Evolutionary conservation across 2,329 filamentous ascomycete genomes (phyloP).

Genomic region (Thermothelomyces thermophilus): DNA sequence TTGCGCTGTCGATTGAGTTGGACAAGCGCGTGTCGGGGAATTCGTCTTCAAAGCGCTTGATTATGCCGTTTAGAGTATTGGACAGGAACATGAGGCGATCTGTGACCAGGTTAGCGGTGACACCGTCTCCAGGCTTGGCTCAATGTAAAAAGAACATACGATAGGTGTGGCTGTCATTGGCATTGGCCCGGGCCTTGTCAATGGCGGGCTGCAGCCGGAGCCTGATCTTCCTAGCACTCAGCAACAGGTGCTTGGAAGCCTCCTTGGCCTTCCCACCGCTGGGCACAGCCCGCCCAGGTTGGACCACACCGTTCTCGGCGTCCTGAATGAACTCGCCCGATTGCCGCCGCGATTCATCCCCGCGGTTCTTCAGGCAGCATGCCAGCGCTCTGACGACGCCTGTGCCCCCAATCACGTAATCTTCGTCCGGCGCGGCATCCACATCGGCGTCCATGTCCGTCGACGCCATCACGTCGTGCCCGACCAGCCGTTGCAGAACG

Average conservation of each 20-base stretch:
- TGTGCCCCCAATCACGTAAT: slow-evolving; percentile 93
- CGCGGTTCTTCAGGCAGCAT: slow-evolving; percentile 79
- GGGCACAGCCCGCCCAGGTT: slow-evolving; percentile 32
- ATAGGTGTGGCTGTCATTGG: slow-evolving; percentile 65
- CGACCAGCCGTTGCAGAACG: slow-evolving; percentile 80
- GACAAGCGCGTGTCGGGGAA: slow-evolving; percentile 75
- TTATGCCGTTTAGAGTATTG: slow-evolving; percentile 81
- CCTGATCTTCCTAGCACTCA: slow-evolving; percentile 83
- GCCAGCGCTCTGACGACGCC: slow-evolving; percentile 91
- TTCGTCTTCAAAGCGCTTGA: slow-evolving; percentile 91
- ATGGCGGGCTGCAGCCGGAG: slow-evolving; percentile 76
- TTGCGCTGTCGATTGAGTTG: slow-evolving; percentile 24
- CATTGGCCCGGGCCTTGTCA: slow-evolving; percentile 61
- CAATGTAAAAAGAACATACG: slow-evolving; percentile 46
- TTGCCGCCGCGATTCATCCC: slow-evolving; percentile 52
- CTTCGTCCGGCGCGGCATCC: slow-evolving; percentile 72
- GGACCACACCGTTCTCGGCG: slow-evolving; percentile 44
- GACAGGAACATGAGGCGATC: slow-evolving; percentile 80
- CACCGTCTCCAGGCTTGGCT: background rate
- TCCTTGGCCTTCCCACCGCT: slow-evolving; percentile 67
- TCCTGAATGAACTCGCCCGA: slow-evolving; percentile 49
- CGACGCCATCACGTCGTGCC: slow-evolving; percentile 50
- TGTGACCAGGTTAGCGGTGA: slow-evolving; percentile 32
- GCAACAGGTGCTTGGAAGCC: slow-evolving; percentile 85
- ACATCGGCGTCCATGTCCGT: slow-evolving; percentile 53